A percentile compares a stretch with the other conserved stretches of the same genome.
These are phyloP conservation scores for Arthrinium puccinioides DNA, from an alignment of 2,329 filamentous ascomycete species.

Conservation along the genomic window DNA sequence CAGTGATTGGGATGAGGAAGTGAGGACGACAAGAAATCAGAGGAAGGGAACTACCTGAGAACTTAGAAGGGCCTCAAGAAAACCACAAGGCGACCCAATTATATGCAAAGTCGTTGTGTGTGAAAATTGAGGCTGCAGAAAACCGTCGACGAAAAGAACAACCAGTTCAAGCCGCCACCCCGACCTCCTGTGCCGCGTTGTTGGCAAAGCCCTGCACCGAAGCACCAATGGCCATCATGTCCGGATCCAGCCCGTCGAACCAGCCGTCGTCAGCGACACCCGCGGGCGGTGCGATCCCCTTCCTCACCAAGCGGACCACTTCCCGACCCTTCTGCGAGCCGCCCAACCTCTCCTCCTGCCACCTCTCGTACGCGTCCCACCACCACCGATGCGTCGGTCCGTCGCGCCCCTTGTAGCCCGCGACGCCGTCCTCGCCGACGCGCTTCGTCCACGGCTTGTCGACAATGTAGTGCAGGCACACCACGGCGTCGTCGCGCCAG, in stretches of 20 bases:
- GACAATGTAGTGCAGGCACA: constrained; percentile 44
- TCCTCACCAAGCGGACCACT: constrained; percentile 7
- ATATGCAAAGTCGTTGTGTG: background rate
- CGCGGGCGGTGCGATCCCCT: constrained; percentile 8
- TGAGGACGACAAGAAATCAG: too few species aligned
- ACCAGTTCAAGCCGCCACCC: background rate
- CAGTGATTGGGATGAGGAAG: too few species aligned
- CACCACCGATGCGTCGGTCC: constrained; percentile 44
- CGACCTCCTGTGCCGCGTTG: constrained; percentile 1
- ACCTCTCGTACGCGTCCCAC: constrained; percentile 38
- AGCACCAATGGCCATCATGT: constrained; percentile 9
- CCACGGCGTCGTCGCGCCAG: constrained; percentile 40
- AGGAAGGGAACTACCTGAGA: too few species aligned
- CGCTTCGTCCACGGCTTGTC: constrained; percentile 46
- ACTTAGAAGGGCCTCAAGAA: too few species aligned
- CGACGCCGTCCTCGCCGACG: constrained; percentile 30
- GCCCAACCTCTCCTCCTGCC: constrained; percentile 19
- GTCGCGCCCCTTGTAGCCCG: constrained; percentile 41
- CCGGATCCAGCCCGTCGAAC: constrained; percentile 6
- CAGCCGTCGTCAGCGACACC: background rate
- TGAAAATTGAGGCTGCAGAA: background rate
- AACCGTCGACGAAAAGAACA: background rate
- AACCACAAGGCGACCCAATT: background rate
- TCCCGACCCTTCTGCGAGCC: background rate
- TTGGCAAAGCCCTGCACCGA: constrained; percentile 10